Evolutionary conservation across 352 stramenopile species (phyloP).

Genomic region (Stramenopiles sp.): DNA sequence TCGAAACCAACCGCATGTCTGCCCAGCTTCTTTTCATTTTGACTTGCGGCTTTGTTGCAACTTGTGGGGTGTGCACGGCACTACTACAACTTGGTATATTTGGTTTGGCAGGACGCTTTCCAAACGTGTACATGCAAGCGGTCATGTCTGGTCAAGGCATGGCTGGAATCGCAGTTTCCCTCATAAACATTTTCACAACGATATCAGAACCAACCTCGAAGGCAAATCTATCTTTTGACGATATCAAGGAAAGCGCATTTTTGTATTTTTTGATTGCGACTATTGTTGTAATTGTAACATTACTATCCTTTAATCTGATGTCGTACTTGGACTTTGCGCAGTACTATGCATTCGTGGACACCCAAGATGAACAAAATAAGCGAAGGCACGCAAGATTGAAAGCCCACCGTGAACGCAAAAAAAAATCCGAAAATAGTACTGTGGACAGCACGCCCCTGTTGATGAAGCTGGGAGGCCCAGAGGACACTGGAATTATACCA

Average conservation of each 20-base stretch:
- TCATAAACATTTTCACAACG: slow-evolving; percentile 5
- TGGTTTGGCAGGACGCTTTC: slow-evolving; percentile 6
- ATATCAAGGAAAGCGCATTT: slow-evolving; percentile 5
- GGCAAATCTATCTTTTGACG: not conserved
- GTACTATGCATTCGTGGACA: slow-evolving; percentile 3
- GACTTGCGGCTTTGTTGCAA: not conserved
- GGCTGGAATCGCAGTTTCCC: not conserved
- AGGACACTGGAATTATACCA: not conserved
- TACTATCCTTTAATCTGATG: slow-evolving; percentile 8
- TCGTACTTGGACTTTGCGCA: slow-evolving; percentile 10
- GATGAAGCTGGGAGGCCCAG: not conserved
- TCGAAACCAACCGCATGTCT: not conserved
- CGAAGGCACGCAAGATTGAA: not conserved
- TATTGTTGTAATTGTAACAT: slow-evolving; percentile 6
- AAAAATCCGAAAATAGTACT: not conserved
- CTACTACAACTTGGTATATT: slow-evolving; percentile 5
- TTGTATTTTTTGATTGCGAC: slow-evolving; percentile 10
- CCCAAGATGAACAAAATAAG: not conserved
- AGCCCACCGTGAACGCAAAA: not conserved
- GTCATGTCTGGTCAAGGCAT: slow-evolving; percentile 12
- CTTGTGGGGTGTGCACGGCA: not conserved
- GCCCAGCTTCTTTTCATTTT: not conserved
- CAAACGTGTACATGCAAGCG: slow-evolving; percentile 12
- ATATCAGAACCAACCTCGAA: not conserved
- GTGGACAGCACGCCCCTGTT: not conserved